Base-by-base conservation (phyloP, 1,284 basidiomycete genomes). In the Exobasidium cylindrosporum region DNA sequence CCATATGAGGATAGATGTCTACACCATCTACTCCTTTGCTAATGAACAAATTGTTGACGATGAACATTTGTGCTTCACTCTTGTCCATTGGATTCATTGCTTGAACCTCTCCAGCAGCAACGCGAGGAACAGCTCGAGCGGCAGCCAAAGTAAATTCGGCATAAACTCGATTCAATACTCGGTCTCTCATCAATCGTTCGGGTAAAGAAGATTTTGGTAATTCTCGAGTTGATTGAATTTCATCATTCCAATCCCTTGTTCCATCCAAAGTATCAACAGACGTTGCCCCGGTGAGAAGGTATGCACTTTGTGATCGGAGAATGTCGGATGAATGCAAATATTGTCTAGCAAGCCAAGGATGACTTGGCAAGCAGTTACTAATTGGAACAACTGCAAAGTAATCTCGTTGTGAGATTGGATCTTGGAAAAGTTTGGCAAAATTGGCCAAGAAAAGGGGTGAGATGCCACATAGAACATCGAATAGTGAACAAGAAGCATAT, bases 171-270 rank as follows among this genome's bases (percentile, higher is more conserved):
- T 83, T 83, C 52, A 84, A 78, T 70, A 85, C 82, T 62, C 84
- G 82, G 68, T 85, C 85, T 43, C 85, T 78, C 66, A 84, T 75
- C 29, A 85, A 82, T 14, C 84, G 79, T 69, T 85, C 84, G 59
- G 82, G 81, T 61, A 84, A 82, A 17, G 77, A 82, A 29, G 76
- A 71, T 60, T 80, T 79, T 11, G 84, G 84, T 43, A 85, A 76
- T 76, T 86, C 85, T 57, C 83, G 81, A 65, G 83, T 82, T 43
- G 83, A 83, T 66, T 84, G 83, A 43, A 85, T 82, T 79, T 86
- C 85, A 69, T 86, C 85, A 74, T 85, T 85, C 85, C 85, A 86
- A 73, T 86, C 85, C 59, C 85, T 80, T 3, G 84, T 83, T 23
- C 80, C 81, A 59, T 85, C 84, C 29, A 85, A 78, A 17, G 81